Base-by-base conservation (phyloP, 495 filamentous ascomycete genomes). In the Tuber melanosporum region DNA sequence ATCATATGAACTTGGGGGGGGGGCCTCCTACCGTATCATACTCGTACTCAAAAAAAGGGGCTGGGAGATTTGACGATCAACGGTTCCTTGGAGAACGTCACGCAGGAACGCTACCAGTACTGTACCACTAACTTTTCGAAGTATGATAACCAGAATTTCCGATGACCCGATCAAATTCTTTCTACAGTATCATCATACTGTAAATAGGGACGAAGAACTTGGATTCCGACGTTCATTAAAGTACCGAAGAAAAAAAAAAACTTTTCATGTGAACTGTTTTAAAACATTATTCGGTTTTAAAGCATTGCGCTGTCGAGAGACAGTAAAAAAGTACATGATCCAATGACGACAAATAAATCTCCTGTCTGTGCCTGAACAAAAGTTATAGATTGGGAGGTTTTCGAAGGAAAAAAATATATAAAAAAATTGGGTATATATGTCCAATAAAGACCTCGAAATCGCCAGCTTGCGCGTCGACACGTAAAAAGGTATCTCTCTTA, bases 361-460 rank as follows among this genome's bases (percentile, higher is more conserved):
- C 49, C 57, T 14, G n/a, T n/a, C 52, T 7, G 57, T 32, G 12
- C 3, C 57, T 12, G 14, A 66, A 66, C 32, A 66, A 17, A 32
- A 32, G 49, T 62, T 43, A 8, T 43, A 10, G n/a, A n/a, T n/a
- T 17, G 57, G 3, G 32, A 4, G n/a, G 32, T 32, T 62, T 62
- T 20, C 3, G 26, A 62, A 62, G 12, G 12, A 0, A 62, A 62
- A 62, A 3, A 46, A 46, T 46, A 14, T 32, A 32, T 0, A 32
- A 32, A 32, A 8, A 66, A 3, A 41, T 41, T 41, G 2, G 39
- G 39, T 41, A 17, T 41, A 10, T 43, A 43, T 32, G 15, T 66
- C n/a, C 57, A 32, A 72, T 45, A 72, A 70, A 70, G 57, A 69
- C 52, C 43, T 9, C 10, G 66, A 73, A 76, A 45, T 70, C 62